Evolutionary conservation across 768 basidiomycete species (phyloP).

Genomic region (Polyporus arcularius): DNA sequence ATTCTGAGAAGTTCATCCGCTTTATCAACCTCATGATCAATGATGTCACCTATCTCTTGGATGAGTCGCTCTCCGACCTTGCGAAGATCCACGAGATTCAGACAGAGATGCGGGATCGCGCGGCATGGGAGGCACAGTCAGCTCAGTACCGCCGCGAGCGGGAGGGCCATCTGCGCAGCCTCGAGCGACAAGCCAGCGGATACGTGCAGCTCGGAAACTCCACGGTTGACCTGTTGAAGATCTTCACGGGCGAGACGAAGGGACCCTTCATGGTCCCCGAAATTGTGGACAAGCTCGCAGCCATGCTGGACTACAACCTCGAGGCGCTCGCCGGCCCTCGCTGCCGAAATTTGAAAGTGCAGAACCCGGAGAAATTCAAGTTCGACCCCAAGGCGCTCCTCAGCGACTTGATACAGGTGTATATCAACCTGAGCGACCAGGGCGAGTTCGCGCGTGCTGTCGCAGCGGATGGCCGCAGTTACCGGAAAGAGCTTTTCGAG

Average conservation of each 20-base stretch:
- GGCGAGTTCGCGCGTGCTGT: slow-evolving; percentile 81
- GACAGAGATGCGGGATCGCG: slow-evolving; percentile 76
- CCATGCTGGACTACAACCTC: slow-evolving; percentile 95
- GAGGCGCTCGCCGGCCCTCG: slow-evolving; percentile 86
- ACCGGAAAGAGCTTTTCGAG: slow-evolving; percentile 81
- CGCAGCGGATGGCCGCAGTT: slow-evolving; percentile 93
- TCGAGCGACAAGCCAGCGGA: slow-evolving; percentile 83
- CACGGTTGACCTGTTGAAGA: slow-evolving; percentile 87
- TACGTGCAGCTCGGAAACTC: slow-evolving; percentile 87
- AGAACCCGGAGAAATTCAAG: slow-evolving; percentile 83
- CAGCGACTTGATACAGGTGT: slow-evolving; percentile 86
- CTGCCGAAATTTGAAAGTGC: slow-evolving; percentile 83
- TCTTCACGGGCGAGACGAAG: slow-evolving; percentile 91
- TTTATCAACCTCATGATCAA: slow-evolving; percentile 99
- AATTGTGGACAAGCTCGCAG: slow-evolving; percentile 92
- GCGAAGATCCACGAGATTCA: slow-evolving; percentile 88
- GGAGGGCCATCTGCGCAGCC: slow-evolving; percentile 70
- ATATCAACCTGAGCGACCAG: slow-evolving; percentile 82
- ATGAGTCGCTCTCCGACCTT: slow-evolving; percentile 90
- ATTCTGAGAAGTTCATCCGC: slow-evolving; percentile 90
- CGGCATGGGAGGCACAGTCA: slow-evolving; percentile 67
- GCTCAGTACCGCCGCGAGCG: slow-evolving; percentile 81
- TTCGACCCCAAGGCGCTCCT: slow-evolving; percentile 85
- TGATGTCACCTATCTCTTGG: slow-evolving; percentile 97
- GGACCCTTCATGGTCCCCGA: slow-evolving; percentile 95